Evolutionary conservation across 2,329 filamentous ascomycete species (phyloP).

Genomic region (Sporothrix luriei): DNA sequence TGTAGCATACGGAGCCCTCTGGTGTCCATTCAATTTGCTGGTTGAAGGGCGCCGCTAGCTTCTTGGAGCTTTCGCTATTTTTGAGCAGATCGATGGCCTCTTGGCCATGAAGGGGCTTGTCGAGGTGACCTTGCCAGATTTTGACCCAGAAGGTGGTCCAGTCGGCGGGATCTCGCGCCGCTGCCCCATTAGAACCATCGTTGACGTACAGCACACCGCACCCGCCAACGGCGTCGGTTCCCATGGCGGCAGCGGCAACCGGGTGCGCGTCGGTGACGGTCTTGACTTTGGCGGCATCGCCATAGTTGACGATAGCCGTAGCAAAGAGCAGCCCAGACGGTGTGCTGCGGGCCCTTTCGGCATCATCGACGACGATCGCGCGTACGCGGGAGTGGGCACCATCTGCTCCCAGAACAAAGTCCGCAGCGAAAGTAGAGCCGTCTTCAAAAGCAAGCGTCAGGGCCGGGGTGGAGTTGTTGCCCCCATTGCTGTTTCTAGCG

Average conservation of each 20-base stretch:
- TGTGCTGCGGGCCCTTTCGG: slow-evolving; percentile 38
- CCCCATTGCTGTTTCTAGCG: neutral
- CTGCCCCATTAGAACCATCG: slow-evolving; percentile 31
- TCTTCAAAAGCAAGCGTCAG: slow-evolving; percentile 40
- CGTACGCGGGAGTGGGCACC: slow-evolving; percentile 42
- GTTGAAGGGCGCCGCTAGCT: slow-evolving; percentile 42
- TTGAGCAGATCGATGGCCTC: slow-evolving; percentile 44
- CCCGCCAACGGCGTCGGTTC: slow-evolving; percentile 39
- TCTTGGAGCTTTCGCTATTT: slow-evolving; percentile 36
- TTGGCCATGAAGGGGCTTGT: slow-evolving; percentile 40
- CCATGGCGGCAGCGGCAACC: slow-evolving; percentile 42
- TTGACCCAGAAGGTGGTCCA: slow-evolving; percentile 46
- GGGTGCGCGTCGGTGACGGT: slow-evolving; percentile 41
- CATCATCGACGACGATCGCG: slow-evolving; percentile 40
- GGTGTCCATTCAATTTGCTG: slow-evolving; percentile 45
- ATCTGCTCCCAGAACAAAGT: slow-evolving; percentile 44
- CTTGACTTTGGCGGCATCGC: slow-evolving; percentile 40
- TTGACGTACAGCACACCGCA: slow-evolving; percentile 38
- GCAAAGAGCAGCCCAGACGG: slow-evolving; percentile 42
- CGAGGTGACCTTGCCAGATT: slow-evolving; percentile 41
- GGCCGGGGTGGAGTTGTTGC: slow-evolving; percentile 8
- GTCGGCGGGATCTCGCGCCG: slow-evolving; percentile 34
- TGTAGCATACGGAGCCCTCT: slow-evolving; percentile 40
- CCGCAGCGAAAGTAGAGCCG: slow-evolving; percentile 36
- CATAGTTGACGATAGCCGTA: slow-evolving; percentile 37